Base-by-base conservation (phyloP, 164 flowering plant species). In the Tetracentron sinense region DNA sequence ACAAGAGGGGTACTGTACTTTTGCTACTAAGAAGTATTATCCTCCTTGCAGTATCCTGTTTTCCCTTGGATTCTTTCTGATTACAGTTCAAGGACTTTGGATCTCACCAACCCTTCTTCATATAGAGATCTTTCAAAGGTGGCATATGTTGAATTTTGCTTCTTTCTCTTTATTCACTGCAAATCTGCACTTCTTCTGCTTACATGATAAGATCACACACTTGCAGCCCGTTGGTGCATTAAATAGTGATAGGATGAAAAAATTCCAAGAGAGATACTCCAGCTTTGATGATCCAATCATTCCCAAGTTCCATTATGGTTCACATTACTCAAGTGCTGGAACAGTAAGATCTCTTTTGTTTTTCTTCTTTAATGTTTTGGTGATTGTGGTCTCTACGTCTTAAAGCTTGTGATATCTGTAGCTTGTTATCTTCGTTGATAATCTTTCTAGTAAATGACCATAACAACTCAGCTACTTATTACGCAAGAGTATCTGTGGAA, bases 251-350 rank as follows among this genome's bases (percentile, higher is more conserved):
- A 78, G 96, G 46, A 74, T 92, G 14, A 70, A 78, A 57, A 91
- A 92, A 64, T 88, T 95, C 67, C 90, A 83, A 72, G 99, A 95
- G 77, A 82, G 97, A 77, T 95, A 92, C 76, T 78, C 89, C 56
- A 85, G 85, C 71, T 90, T 95, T 74, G 90, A 92, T 72, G 99
- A 95, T 80, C 96, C 97, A 16, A 73, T 88, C 72, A 95, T 95
- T 58, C 99, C 99, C 33, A 92, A 92, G 66, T 95, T 95, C 74
- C 99, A 90, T 75, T 95, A 95, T 82, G 99, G 99, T 69, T 95
- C 99, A 69, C 99, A 95, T 81, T 95, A 95, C 76, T 95, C 97
- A 35, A 92, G 94, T 81, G 99, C 97, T 68, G 99, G 97, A 83
- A 85, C 91, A 16, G 99, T 95, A 82, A 54, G 92, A 72, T 72